Evolutionary conservation across 169 alveolate genomes (phyloP), one percentile per base, ranked within the genome.

Genomic region (Plasmodium gaboni): DNA sequence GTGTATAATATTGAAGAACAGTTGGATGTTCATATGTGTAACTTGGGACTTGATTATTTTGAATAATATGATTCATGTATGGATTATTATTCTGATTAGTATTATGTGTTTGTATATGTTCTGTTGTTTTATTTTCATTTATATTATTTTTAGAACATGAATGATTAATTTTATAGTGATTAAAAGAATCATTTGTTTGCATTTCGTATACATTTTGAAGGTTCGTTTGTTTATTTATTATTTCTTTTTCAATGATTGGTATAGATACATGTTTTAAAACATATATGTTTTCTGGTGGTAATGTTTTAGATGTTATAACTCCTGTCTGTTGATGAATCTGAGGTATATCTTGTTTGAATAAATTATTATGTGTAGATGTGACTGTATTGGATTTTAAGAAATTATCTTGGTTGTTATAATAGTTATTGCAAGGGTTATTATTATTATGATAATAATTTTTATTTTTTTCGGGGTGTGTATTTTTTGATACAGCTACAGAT

Each of bases 241-340:
- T 74, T 7, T 74, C 88, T 64, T 76, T 76, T 46, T 61, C 59
- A n/a, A 74, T 74, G 46, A 74, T 63, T 15, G 88, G 88, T 61
- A 61, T 74, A 7, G 74, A 13, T 44, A 74, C 22, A n/a, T n/a
- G 13, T 61, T 74, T 59, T 63, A 74, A 74, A 42, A 32, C 72
- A 61, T 61, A 57, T 46, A 64, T 61, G 15, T 38, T 55, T 42
- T 38, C 38, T 15, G 63, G 4, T 26, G 44, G 8, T 24, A 26
- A 50, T 32, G 71, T 32, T 13, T 73, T 72, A 26, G 32, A 26
- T 26, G 32, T 26, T 26, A 26, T 26, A 26, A 26, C 32, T 26
- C 32, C 32, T 68, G 17, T 42, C 10, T 68, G 10, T 9, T 28
- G 67, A 2, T 70, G 67, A 19, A 10, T 2, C 15, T 10, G 9